A percentile compares a stretch with the other conserved stretches of the same genome.
phyloP scores from a whole-genome alignment of 768 basidiomycete genomes.

The Naganishia antarctica region DNA sequence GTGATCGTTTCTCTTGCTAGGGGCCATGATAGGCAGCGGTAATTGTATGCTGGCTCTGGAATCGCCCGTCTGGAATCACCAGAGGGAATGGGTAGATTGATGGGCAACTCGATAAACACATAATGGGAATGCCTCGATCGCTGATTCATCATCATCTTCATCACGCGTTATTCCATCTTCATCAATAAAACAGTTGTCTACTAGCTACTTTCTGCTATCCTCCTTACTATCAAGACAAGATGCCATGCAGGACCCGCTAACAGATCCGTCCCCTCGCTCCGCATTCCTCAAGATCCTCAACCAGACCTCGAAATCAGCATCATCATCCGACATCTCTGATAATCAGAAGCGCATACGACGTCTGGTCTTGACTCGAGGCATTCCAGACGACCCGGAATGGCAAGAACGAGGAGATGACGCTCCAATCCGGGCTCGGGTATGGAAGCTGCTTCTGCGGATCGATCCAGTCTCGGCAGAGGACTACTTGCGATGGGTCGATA shows the following conservation, averaged over 20 bases:
- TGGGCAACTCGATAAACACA: background rate
- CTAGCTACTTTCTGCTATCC: background rate
- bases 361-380: slow-evolving; percentile 61
- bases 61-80: too few species aligned
- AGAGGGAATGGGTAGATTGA: background rate
- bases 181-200: background rate
- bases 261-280: background rate
- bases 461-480: slow-evolving; percentile 69
- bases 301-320: slow-evolving; percentile 20
- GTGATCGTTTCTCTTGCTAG: background rate
- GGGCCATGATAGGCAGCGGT: too few species aligned
- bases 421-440: slow-evolving; percentile 55
- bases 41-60: too few species aligned
- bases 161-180: background rate
- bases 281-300: slow-evolving; percentile 12
- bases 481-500: slow-evolving; percentile 42
- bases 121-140: background rate
- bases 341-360: slow-evolving; percentile 67
- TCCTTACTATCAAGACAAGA: background rate
- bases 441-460: slow-evolving; percentile 87
- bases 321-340: slow-evolving; percentile 20
- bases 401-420: slow-evolving; percentile 30
- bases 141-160: background rate
- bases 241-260: background rate
- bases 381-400: slow-evolving; percentile 12